Conservation (phyloP, 805 yeast genomes). For the Candida lessepsii region DNA sequence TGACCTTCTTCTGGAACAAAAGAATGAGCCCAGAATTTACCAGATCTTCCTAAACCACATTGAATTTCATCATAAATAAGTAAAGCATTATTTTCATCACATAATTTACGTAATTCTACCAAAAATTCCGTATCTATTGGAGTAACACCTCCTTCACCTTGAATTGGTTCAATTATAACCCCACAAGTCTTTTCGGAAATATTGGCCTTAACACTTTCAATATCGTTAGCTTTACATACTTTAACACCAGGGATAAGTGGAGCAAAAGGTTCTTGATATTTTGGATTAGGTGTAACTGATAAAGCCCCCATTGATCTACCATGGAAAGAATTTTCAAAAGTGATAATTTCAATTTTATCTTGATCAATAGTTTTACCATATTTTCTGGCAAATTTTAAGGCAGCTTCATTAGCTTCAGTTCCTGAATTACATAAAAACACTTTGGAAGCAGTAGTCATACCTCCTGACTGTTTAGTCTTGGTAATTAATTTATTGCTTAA, state of each 20-base stretch:
- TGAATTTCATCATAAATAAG: slow-evolving; percentile 95
- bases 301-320: slow-evolving; percentile 95
- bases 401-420: slow-evolving; percentile 60
- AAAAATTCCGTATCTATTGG: slow-evolving; percentile 66
- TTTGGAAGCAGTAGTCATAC: slow-evolving; percentile 74
- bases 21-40: slow-evolving; percentile 90
- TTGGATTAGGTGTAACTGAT: slow-evolving; percentile 87
- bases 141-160: slow-evolving; percentile 96
- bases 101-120: slow-evolving; percentile 59
- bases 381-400: slow-evolving; percentile 69
- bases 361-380: slow-evolving; percentile 58
- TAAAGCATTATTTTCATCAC: slow-evolving; percentile 66
- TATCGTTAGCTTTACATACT: slow-evolving; percentile 61
- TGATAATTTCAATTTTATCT: slow-evolving; percentile 68
- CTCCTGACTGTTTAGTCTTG: slow-evolving; percentile 68
- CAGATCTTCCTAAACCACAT: slow-evolving; percentile 93
- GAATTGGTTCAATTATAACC: slow-evolving; percentile 94
- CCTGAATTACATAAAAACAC: slow-evolving; percentile 67
- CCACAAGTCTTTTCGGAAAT: slow-evolving; percentile 72
- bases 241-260: slow-evolving; percentile 90
- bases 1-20: slow-evolving; percentile 74
- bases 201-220: slow-evolving; percentile 54
- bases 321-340: slow-evolving; percentile 90
- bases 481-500: slow-evolving; percentile 69
- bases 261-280: slow-evolving; percentile 87